Conservation (phyloP, 257 asterid species). For the Nicotiana attenuata region DNA sequence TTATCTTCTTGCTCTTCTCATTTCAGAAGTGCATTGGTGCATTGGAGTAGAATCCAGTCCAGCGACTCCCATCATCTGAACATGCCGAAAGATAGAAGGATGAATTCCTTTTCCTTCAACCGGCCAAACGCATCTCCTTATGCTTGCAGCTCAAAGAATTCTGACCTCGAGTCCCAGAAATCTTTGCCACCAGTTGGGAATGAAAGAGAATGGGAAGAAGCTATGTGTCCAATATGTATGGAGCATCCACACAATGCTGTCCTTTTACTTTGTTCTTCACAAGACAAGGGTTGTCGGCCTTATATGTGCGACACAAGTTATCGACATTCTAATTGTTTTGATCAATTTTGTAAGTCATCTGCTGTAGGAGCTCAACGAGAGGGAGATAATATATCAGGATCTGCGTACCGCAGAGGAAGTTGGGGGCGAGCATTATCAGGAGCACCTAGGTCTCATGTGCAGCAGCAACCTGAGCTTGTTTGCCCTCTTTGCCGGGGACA, state of each 20-base stretch:
- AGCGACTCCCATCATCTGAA: conserved; percentile 5
- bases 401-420: not conserved
- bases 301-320: conserved; percentile 78
- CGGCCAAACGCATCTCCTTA: conserved; percentile 49
- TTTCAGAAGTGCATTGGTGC: not conserved
- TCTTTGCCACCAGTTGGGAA: conserved; percentile 27
- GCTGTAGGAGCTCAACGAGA: conserved; percentile 10
- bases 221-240: conserved; percentile 67
- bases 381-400: not conserved
- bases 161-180: conserved; percentile 20
- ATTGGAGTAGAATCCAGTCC: not conserved
- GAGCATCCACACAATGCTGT: conserved; percentile 72
- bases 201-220: conserved; percentile 64
- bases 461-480: conserved; percentile 17
- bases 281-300: conserved; percentile 65
- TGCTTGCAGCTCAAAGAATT: conserved; percentile 37
- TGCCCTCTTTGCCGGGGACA: conserved; percentile 83
- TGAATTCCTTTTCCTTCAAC: conserved; percentile 39
- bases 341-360: conserved; percentile 45
- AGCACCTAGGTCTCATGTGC: not conserved
- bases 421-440: conserved; percentile 2
- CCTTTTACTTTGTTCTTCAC: conserved; percentile 51
- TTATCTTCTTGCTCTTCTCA: not conserved
- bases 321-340: conserved; percentile 68
- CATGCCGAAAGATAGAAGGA: conserved; percentile 70